Evolutionary conservation across 164 flowering plant species (phyloP).

Genomic region (Sextonia rubra): DNA sequence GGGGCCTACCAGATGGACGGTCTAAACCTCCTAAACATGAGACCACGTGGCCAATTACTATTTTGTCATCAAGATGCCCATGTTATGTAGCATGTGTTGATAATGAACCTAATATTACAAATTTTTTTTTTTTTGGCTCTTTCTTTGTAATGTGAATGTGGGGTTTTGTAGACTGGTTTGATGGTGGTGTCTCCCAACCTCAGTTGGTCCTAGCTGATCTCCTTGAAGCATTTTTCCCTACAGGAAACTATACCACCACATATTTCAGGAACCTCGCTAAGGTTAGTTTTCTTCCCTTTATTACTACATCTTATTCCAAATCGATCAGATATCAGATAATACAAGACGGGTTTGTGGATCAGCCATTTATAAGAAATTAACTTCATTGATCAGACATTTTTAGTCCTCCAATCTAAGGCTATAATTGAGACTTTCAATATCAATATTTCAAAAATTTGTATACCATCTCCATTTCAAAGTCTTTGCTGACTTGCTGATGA

Average conservation of each 20-base stretch:
- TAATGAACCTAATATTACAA: too few species aligned
- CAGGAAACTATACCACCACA: conserved; percentile 70
- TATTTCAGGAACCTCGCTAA: conserved; percentile 80
- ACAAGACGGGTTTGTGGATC: neutral
- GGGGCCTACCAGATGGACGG: too few species aligned
- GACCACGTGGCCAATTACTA: too few species aligned
- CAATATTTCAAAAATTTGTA: too few species aligned
- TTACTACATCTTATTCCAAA: neutral
- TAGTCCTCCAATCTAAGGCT: neutral
- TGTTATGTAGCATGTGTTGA: too few species aligned
- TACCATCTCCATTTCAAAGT: too few species aligned
- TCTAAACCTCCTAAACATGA: too few species aligned
- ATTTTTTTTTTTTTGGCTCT: neutral
- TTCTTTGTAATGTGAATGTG: neutral
- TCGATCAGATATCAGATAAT: neutral
- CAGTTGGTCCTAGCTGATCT: conserved; percentile 85
- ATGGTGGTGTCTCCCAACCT: conserved; percentile 90
- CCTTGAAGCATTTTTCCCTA: conserved; percentile 69
- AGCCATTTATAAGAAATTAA: neutral
- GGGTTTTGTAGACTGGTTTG: conserved; percentile 59
- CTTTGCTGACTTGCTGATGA: neutral
- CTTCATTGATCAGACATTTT: neutral
- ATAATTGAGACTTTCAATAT: too few species aligned
- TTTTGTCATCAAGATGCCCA: too few species aligned
- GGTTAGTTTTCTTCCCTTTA: conserved; percentile 28